A percentile compares a stretch with the other conserved stretches of the same genome.
phyloP scores from a whole-genome alignment of 805 yeast genomes.

The Wickerhamomyces alni region DNA sequence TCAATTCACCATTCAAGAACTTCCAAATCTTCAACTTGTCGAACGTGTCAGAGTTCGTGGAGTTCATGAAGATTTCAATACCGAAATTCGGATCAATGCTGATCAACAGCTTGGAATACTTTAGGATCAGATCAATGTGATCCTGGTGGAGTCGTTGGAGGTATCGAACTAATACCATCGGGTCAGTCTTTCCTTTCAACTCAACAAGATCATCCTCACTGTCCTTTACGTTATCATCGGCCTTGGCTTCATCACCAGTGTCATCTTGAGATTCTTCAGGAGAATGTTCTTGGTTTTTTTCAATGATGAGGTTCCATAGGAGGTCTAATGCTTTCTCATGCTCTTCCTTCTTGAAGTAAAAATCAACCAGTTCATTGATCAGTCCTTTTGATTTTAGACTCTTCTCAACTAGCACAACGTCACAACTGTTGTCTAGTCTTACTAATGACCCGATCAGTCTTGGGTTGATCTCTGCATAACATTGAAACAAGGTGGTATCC shows the following conservation, averaged over 20 bases:
- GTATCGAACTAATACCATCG: constrained; percentile 37
- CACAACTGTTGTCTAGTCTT: constrained; percentile 70
- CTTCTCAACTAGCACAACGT: constrained; percentile 51
- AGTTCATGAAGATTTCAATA: constrained; percentile 52
- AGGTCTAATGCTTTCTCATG: constrained; percentile 66
- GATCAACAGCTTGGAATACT: constrained; percentile 50
- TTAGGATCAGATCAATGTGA: constrained; percentile 47
- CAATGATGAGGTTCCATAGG: constrained; percentile 32
- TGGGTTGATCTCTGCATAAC: constrained; percentile 65
- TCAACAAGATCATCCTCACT: constrained; percentile 4
- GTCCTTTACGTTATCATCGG: neutral
- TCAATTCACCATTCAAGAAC: too few relatives aligned
- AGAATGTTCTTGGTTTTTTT: too few relatives aligned
- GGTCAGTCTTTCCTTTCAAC: constrained; percentile 7
- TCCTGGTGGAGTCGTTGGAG: constrained; percentile 47
- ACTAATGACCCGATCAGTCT: constrained; percentile 78
- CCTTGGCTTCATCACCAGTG: neutral
- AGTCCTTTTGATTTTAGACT: constrained; percentile 42
- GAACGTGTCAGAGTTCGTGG: constrained; percentile 52
- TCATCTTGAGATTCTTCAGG: too few relatives aligned
- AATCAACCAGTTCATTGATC: constrained; percentile 70
- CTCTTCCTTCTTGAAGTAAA: constrained; percentile 54
- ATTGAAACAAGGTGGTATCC: constrained; percentile 73
- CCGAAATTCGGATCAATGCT: constrained; percentile 31
- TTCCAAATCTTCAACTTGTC: constrained; percentile 48